Percentiles rank a stretch among this genome's conserved stretches.
Conservation (phyloP, 305 asterid species). For the Fraxinus dipetala region DNA sequence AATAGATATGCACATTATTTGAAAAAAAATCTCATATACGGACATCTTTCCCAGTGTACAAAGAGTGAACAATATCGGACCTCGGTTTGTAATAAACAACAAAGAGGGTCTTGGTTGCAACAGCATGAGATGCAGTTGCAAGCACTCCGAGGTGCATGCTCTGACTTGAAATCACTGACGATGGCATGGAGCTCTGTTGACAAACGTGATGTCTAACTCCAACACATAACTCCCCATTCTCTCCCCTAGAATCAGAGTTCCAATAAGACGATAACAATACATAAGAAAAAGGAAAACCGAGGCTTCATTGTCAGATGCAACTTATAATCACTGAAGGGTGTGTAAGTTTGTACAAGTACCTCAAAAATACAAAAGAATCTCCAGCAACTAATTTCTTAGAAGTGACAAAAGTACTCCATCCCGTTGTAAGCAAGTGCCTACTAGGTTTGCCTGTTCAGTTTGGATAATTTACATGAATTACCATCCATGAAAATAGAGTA, state of each 20-base stretch:
- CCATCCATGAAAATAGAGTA: background rate
- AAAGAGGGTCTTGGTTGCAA: slow-evolving; percentile 62
- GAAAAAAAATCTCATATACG: background rate
- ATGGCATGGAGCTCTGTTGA: slow-evolving; percentile 80
- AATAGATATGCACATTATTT: background rate
- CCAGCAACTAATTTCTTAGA: slow-evolving; percentile 88
- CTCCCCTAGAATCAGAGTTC: slow-evolving; percentile 49
- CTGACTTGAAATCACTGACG: slow-evolving; percentile 94
- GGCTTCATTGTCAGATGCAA: background rate
- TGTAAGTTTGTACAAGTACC: slow-evolving; percentile 37
- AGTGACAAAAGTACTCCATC: slow-evolving; percentile 95
- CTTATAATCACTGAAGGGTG: background rate
- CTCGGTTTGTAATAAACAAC: slow-evolving; percentile 94
- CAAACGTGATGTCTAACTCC: slow-evolving; percentile 75
- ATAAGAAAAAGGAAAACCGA: background rate
- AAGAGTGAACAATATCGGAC: slow-evolving; percentile 29
- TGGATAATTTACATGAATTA: slow-evolving; percentile 1
- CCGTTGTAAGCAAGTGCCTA: slow-evolving; percentile 94
- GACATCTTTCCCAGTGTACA: slow-evolving; percentile 6
- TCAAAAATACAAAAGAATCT: slow-evolving; percentile 84
- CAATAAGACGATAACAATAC: background rate
- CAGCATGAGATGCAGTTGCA: slow-evolving; percentile 96
- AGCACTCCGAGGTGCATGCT: slow-evolving; percentile 98
- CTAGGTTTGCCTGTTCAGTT: slow-evolving; percentile 79
- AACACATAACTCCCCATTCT: slow-evolving; percentile 74